These are phyloP conservation scores for Mortierella sp. DNA, from an alignment of 371 early-diverging fungal species.

Conservation along the genomic window DNA sequence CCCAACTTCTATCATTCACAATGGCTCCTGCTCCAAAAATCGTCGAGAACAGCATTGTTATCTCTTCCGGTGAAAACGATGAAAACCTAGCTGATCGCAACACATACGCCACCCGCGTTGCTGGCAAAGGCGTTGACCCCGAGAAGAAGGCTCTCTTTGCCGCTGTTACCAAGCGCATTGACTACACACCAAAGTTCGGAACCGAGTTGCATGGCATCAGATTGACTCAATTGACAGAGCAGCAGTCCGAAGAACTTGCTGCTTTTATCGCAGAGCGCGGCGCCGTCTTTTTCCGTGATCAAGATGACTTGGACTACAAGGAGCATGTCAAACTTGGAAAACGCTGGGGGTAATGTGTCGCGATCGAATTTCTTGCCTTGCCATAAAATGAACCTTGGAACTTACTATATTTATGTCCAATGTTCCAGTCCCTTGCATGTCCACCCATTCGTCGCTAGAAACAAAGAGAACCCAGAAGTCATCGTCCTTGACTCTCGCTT, in stretches of 20 bases:
- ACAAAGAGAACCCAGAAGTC: conserved; percentile 45
- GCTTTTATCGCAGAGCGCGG: conserved; percentile 68
- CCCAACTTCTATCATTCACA: not conserved
- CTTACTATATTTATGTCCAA: not conserved
- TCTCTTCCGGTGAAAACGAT: conserved; percentile 27
- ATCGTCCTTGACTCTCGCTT: conserved; percentile 47
- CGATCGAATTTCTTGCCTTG: not conserved
- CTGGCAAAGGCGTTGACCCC: conserved; percentile 67
- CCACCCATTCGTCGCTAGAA: conserved; percentile 63
- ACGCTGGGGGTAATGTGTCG: conserved; percentile 57
- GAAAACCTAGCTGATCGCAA: conserved; percentile 40
- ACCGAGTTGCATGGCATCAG: conserved; percentile 75
- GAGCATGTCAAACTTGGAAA: conserved; percentile 64
- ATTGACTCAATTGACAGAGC: conserved; percentile 63
- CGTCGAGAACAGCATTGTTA: conserved; percentile 25
- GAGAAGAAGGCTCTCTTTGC: conserved; percentile 68
- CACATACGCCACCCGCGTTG: conserved; percentile 48
- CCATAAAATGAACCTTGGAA: conserved; percentile 17
- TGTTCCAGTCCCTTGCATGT: conserved; percentile 59
- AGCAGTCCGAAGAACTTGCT: conserved; percentile 68
- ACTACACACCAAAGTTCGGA: conserved; percentile 73
- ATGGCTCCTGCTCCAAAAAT: conserved; percentile 2
- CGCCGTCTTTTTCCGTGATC: conserved; percentile 74
- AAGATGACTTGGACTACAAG: conserved; percentile 62
- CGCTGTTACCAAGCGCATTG: conserved; percentile 68